phyloP scores from a whole-genome alignment of 2,329 filamentous ascomycete genomes.

The Akanthomyces uredinophilus region DNA sequence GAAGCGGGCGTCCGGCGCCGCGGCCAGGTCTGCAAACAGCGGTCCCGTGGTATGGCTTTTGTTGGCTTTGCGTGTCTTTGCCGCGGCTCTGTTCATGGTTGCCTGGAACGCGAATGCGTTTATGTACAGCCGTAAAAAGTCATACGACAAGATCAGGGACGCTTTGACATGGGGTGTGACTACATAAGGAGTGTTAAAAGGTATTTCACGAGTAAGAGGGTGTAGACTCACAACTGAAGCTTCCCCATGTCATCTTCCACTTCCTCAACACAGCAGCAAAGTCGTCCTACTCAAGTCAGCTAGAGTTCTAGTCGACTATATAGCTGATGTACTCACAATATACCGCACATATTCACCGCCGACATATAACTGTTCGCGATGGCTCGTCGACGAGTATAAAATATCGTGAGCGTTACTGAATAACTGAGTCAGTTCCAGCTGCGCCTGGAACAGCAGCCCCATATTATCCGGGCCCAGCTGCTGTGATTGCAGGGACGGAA shows the following conservation, averaged over 20 bases:
- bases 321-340: constrained; percentile 36
- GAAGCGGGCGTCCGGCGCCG: constrained; percentile 58
- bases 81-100: constrained; percentile 47
- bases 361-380: constrained; percentile 64
- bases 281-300: constrained; percentile 44
- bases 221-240: constrained; percentile 50
- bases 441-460: constrained; percentile 64
- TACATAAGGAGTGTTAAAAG: constrained; percentile 20
- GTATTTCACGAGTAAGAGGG: neutral
- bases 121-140: constrained; percentile 68
- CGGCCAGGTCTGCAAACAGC: constrained; percentile 49
- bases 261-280: constrained; percentile 63
- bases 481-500: constrained; percentile 58
- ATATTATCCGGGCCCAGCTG: constrained; percentile 59
- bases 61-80: constrained; percentile 28
- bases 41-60: constrained; percentile 31
- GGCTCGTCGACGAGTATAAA: constrained; percentile 65
- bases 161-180: constrained; percentile 61
- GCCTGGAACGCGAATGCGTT: constrained; percentile 74
- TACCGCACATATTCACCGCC: constrained; percentile 71
- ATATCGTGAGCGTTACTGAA: constrained; percentile 72
- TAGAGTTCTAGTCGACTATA: too few relatives aligned
- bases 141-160: constrained; percentile 63
- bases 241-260: constrained; percentile 68
- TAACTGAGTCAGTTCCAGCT: constrained; percentile 64